Evolutionary conservation across 2,329 filamentous ascomycete genomes (phyloP).

Genomic region (Beauveria rudraprayagi): DNA sequence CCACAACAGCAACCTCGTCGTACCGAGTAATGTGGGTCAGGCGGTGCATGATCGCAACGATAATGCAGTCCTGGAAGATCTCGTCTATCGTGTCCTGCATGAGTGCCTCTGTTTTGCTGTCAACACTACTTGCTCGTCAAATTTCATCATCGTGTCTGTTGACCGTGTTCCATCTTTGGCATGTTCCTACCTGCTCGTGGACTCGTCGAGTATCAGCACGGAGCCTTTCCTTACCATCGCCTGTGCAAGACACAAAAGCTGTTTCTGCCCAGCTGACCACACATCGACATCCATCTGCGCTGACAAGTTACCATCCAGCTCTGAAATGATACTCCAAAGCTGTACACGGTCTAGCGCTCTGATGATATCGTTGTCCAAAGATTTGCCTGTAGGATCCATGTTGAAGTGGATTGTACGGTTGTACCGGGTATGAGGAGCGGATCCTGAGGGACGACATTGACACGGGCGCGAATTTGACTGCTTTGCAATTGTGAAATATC

Average conservation of each 20-base stretch:
- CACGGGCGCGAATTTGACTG: background rate
- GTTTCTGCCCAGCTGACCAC: constrained; percentile 35
- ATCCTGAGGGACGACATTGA: background rate
- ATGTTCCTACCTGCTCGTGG: background rate
- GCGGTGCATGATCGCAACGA: constrained; percentile 36
- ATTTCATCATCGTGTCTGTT: background rate
- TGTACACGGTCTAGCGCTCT: background rate
- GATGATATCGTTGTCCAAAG: background rate
- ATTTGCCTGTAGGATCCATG: background rate
- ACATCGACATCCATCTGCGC: constrained; percentile 21
- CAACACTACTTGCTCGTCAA: constrained; percentile 19
- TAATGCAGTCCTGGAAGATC: constrained; percentile 37
- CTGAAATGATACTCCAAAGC: constrained; percentile 27
- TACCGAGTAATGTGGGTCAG: constrained; percentile 41
- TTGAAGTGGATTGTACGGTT: background rate
- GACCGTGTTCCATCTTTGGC: too few relatives aligned
- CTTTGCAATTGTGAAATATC: background rate
- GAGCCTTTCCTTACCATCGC: constrained; percentile 24
- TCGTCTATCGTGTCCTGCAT: constrained; percentile 25
- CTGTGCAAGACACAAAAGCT: constrained; percentile 32
- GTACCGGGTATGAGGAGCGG: background rate
- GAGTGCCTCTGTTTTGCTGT: constrained; percentile 23
- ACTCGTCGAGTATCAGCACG: background rate
- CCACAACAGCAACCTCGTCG: constrained; percentile 49
- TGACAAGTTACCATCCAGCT: constrained; percentile 29